phyloP scores from a whole-genome alignment of 441 rosid genomes.

The Adansonia rubrostipa region DNA sequence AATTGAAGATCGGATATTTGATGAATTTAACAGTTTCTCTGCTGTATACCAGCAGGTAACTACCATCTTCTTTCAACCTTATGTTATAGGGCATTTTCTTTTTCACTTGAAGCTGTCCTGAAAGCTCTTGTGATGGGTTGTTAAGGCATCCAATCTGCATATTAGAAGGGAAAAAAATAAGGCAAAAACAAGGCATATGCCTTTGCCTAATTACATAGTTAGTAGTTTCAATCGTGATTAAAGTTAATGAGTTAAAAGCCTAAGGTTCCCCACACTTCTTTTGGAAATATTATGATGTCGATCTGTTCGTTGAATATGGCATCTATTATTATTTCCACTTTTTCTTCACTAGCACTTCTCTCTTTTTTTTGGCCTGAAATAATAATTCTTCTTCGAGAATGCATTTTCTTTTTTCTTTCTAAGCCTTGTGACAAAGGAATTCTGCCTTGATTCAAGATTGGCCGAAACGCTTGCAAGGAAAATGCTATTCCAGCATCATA shows the following conservation, averaged over 20 bases:
- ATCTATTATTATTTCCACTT: neutral
- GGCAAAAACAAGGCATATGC: neutral
- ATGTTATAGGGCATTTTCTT: neutral
- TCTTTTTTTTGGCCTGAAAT: neutral
- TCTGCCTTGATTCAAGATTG: neutral
- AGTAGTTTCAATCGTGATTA: neutral
- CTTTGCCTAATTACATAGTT: neutral
- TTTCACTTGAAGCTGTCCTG: neutral
- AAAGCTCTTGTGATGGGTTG: neutral
- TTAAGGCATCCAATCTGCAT: neutral
- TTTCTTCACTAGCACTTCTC: neutral
- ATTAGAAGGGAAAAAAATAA: neutral
- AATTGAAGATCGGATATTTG: conserved; percentile 92
- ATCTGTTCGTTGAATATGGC: neutral
- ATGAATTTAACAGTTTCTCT: conserved; percentile 93
- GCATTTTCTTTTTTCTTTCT: neutral
- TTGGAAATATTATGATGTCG: neutral
- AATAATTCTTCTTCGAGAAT: neutral
- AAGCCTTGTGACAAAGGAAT: neutral
- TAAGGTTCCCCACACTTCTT: neutral
- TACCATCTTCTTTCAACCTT: conserved; percentile 28
- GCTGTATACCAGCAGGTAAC: conserved; percentile 91
- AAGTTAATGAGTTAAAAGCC: conserved; percentile 11
- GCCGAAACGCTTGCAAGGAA: neutral
- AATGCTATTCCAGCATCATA: neutral